A percentile compares a stretch with the other conserved stretches of the same genome.
These are phyloP conservation scores for Petrea volubilis DNA, from an alignment of 257 asterid species.

Conservation along the genomic window DNA sequence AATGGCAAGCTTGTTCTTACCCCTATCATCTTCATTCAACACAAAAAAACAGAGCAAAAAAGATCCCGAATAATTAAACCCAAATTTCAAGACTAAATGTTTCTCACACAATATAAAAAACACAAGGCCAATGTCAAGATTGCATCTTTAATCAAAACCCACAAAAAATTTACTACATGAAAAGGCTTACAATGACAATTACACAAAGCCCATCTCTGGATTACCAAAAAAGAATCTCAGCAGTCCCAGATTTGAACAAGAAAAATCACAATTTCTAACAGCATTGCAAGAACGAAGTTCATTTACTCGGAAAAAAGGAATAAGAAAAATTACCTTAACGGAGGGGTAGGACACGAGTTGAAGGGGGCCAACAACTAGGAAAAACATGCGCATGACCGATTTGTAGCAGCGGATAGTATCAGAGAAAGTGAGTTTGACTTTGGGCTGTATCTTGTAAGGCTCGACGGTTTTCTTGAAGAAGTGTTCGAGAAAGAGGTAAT, in stretches of 20 bases:
- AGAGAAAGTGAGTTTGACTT: slow-evolving; percentile 58
- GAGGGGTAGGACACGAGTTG: slow-evolving; percentile 89
- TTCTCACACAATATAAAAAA: not conserved
- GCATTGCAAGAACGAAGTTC: not conserved
- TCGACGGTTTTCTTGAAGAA: slow-evolving; percentile 38
- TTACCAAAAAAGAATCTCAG: not conserved
- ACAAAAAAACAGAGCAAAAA: not conserved
- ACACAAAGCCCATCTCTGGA: not conserved
- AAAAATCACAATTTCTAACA: not conserved
- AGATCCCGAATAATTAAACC: slow-evolving; percentile 12
- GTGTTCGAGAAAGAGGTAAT: slow-evolving; percentile 62
- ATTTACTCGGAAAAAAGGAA: not conserved
- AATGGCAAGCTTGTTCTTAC: slow-evolving; percentile 86
- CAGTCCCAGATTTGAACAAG: slow-evolving; percentile 8
- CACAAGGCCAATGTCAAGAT: not conserved
- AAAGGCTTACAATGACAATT: not conserved
- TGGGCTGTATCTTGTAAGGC: slow-evolving; percentile 79
- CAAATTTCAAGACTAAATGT: not conserved
- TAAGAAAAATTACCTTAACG: slow-evolving; percentile 43
- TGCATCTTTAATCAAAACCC: slow-evolving; percentile 16
- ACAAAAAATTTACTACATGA: not conserved
- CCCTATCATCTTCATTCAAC: slow-evolving; percentile 67
- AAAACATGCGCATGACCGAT: slow-evolving; percentile 87
- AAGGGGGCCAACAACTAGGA: slow-evolving; percentile 87
- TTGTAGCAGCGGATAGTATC: slow-evolving; percentile 72